These are phyloP conservation scores for Zizania palustris DNA, from an alignment of 202 grass and related monocot species.

Conservation along the genomic window DNA sequence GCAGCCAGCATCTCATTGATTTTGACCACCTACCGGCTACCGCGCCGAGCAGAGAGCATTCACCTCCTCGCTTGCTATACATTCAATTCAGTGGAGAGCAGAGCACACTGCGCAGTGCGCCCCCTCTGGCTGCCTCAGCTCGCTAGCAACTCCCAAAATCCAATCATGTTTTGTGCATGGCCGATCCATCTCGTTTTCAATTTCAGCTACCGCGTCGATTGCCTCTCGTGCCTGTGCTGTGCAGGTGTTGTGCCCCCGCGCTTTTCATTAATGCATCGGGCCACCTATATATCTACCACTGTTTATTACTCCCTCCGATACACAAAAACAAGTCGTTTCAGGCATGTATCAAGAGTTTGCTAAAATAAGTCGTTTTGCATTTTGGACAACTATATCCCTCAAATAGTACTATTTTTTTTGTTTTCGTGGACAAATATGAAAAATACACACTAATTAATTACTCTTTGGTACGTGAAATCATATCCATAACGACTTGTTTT, in stretches of 20 bases:
- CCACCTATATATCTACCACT: neutral
- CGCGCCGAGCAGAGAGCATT: neutral
- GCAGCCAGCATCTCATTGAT: neutral
- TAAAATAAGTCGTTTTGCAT: too few species aligned
- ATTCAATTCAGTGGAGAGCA: conserved; percentile 1
- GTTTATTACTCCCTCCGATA: neutral
- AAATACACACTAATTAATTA: too few species aligned
- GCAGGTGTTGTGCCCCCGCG: neutral
- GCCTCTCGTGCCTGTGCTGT: neutral
- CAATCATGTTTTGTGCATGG: neutral
- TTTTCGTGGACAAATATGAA: too few species aligned
- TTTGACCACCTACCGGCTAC: neutral
- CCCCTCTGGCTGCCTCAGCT: too few species aligned
- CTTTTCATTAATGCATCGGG: neutral
- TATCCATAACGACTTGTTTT: too few species aligned
- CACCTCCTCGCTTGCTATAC: neutral
- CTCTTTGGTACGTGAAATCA: too few species aligned
- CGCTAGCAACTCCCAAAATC: neutral
- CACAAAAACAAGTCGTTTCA: too few species aligned
- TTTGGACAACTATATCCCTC: too few species aligned
- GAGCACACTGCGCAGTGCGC: neutral
- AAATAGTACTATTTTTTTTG: too few species aligned
- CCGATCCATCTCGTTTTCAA: neutral
- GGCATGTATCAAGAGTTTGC: too few species aligned
- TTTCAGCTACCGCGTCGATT: neutral